Evolutionary conservation across 495 filamentous ascomycete species (phyloP), one percentile per base, ranked within the genome.

Genomic region (Hypoxylon fragiforme): DNA sequence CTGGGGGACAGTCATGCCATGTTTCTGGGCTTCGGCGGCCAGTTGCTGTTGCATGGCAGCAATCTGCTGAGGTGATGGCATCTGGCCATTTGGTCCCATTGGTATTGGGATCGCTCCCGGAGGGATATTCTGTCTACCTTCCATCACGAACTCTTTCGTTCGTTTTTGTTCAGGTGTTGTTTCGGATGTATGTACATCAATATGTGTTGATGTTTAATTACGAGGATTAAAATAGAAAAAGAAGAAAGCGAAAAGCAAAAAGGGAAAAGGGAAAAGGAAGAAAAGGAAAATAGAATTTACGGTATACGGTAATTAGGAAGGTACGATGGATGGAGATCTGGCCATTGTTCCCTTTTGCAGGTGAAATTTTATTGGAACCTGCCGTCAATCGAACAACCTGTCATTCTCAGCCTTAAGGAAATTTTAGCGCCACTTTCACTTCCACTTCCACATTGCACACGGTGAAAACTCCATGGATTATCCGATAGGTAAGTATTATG

Each of bases 51-150:
- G 90, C 82, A 96, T 92, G 15, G 77, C 77, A 19, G 80, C 81
- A 53, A 96, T 86, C 75, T 96, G 90, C 74, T 96, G 86, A 51
- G 90, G 90, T 16, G 83, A 78, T n/a, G 89, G 89, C 75, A 85
- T 84, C 64, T 84, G 83, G 21, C 80, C 74, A 28, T 51, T 64
- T 34, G 68, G 68, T 31, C 51, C 57, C 36, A 67, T 52, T 6
- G 76, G 78, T 53, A 72, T 69, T 43, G 62, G 69, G 66, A 73
- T 56, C 40, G 65, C 51, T 43, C 62, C 61, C 45, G 44, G 57
- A 13, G 57, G 63, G 50, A 59, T 59, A 45, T 37, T 20, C 14
- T 58, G 51, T 9, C 58, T 61, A 32, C 44, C 60, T 19, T 68
- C 58, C 65, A 68, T 68, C 18, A 42, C 39, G 39, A 9, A 4